Conservation (phyloP, 768 basidiomycete species). For the Galerina sulciceps region DNA sequence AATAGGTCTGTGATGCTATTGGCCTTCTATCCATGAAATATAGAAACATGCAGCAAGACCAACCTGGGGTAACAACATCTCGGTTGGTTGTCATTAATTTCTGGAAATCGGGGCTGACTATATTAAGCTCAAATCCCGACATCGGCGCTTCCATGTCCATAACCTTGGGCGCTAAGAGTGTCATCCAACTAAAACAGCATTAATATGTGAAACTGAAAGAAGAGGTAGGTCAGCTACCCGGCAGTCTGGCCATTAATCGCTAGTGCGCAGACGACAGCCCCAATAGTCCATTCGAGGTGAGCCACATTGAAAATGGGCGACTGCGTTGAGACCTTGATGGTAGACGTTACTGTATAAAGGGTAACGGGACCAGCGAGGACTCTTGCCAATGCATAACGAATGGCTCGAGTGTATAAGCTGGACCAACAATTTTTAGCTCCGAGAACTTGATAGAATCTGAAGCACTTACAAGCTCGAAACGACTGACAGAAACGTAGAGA, state of each 20-base stretch:
- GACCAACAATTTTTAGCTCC: background rate
- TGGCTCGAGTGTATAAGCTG: constrained; percentile 20
- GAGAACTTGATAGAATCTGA: too few species aligned
- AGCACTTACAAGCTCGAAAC: constrained; percentile 13
- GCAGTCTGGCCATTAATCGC: constrained; percentile 19
- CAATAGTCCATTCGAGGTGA: constrained; percentile 18
- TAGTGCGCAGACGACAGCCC: constrained; percentile 14
- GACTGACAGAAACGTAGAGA: constrained; percentile 13
- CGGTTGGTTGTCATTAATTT: constrained; percentile 14
- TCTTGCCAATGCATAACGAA: constrained; percentile 20
- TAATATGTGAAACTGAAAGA: background rate
- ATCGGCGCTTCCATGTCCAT: constrained; percentile 15
- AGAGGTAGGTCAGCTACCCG: constrained; percentile 6
- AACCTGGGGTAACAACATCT: constrained; percentile 16
- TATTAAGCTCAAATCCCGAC: constrained; percentile 22
- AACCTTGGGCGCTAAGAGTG: constrained; percentile 17
- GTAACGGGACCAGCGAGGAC: constrained; percentile 14
- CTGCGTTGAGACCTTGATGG: constrained; percentile 14
- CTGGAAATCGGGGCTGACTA: constrained; percentile 17
- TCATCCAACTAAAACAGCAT: constrained; percentile 15
- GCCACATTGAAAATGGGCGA: constrained; percentile 18
- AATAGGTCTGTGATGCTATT: constrained; percentile 12
- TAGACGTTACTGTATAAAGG: constrained; percentile 17
- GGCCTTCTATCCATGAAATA: background rate
- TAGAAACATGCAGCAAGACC: background rate